Evolutionary conservation across 208 protist species (phyloP).

Genomic region (Naegleria gruberi): DNA sequence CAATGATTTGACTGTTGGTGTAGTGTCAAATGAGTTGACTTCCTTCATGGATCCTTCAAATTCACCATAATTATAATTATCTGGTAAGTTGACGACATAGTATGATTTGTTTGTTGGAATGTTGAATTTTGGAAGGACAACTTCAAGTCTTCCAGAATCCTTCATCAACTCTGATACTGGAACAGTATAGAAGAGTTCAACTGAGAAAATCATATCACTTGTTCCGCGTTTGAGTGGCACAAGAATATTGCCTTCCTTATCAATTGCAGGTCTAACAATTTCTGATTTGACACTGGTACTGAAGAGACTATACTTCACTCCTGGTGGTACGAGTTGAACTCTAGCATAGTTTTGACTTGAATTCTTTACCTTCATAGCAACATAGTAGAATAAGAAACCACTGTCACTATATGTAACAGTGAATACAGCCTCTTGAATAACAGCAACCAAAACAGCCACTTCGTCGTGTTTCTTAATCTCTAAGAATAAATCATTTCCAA

Average conservation of each 20-base stretch:
- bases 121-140: not conserved
- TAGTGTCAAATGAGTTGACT: not conserved
- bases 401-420: not conserved
- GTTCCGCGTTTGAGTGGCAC: not conserved
- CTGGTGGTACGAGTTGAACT: not conserved
- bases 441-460: not conserved
- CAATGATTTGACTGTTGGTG: not conserved
- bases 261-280: not conserved
- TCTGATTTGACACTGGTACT: not conserved
- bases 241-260: not conserved
- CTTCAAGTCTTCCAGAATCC: not conserved
- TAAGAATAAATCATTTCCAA: not conserved
- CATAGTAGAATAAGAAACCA: not conserved
- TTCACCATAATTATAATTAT: constrained; percentile 6
- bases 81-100: not conserved
- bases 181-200: not conserved
- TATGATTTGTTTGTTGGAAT: not conserved
- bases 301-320: not conserved
- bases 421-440: not conserved
- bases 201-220: not conserved
- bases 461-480: constrained; percentile 5
- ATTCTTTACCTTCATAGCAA: constrained; percentile 2
- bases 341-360: not conserved
- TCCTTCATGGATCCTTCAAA: constrained; percentile 4
- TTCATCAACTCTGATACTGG: not conserved